Percentiles rank a stretch among this genome's conserved stretches.
Conservation (phyloP, 2,329 filamentous ascomycete species). For the Diplodia mutila region DNA sequence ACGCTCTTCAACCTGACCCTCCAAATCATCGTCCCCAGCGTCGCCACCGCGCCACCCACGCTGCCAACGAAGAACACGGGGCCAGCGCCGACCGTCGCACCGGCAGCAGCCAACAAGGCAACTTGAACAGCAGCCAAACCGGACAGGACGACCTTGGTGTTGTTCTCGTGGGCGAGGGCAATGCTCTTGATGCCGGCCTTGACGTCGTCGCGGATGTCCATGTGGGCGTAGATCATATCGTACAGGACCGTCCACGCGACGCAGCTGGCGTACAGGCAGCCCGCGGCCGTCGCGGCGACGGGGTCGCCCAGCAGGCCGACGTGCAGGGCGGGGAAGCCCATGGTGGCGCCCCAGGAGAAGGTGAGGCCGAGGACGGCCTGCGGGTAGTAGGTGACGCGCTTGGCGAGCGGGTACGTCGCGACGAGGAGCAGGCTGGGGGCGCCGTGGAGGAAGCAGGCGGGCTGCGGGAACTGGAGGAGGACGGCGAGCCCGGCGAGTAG, state of each 20-base stretch:
- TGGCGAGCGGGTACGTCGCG: conserved; percentile 77
- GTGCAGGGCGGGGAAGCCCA: conserved; percentile 84
- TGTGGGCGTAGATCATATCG: conserved; percentile 92
- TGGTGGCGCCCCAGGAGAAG: conserved; percentile 86
- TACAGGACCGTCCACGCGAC: conserved; percentile 86
- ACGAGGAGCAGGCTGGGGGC: conserved; percentile 76
- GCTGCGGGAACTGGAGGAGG: conserved; percentile 71
- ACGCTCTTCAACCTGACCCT: conserved; percentile 61
- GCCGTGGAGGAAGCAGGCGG: conserved; percentile 74
- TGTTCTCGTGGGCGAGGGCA: conserved; percentile 74
- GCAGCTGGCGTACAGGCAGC: conserved; percentile 74
- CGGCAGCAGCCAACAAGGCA: conserved; percentile 70
- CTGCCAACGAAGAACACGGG: conserved; percentile 62
- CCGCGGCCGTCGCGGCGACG: conserved; percentile 67
- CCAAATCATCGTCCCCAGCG: conserved; percentile 63
- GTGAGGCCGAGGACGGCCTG: conserved; percentile 81
- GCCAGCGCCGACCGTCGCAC: conserved; percentile 63
- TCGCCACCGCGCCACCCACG: conserved; percentile 59
- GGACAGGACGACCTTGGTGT: conserved; percentile 76
- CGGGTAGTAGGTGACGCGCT: conserved; percentile 85
- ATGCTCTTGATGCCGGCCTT: conserved; percentile 90
- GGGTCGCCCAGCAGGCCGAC: conserved; percentile 70
- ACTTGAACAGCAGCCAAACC: conserved; percentile 72
- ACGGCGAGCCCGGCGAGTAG: conserved; percentile 73
- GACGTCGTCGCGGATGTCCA: conserved; percentile 84